A percentile compares a stretch with the other conserved stretches of the same genome.
Conservation (phyloP, 805 yeast species). For the Saccharomycopsis fermentans region DNA sequence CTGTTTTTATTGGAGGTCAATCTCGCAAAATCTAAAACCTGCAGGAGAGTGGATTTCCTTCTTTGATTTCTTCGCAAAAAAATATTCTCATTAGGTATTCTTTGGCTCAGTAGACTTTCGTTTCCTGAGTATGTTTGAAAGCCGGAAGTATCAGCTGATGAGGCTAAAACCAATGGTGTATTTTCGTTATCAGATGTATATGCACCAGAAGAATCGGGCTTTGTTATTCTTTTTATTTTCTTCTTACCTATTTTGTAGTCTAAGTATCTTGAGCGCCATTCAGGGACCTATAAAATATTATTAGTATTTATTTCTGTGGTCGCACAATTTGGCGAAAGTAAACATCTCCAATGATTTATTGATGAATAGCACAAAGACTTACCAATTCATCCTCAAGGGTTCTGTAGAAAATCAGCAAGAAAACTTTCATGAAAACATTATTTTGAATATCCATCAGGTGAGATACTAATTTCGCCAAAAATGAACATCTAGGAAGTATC, state of each 20-base stretch:
- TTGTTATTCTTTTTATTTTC: constrained; percentile 33
- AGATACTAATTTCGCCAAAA: no score
- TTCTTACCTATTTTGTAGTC: constrained; percentile 42
- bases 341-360: no score
- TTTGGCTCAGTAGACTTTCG: not conserved
- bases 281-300: constrained; percentile 28
- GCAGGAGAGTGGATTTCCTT: not conserved
- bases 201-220: constrained; percentile 10
- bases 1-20: not conserved
- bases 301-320: not conserved
- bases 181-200: not conserved
- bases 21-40: not conserved
- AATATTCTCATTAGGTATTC: not conserved
- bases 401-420: not conserved
- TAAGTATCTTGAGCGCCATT: constrained; percentile 34
- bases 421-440: not conserved
- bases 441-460: not conserved
- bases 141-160: not conserved
- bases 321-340: no score
- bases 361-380: no score
- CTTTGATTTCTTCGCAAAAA: not conserved
- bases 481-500: no score
- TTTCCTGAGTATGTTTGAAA: not conserved
- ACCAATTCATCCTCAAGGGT: not conserved
- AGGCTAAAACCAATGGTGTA: not conserved